These are phyloP conservation scores for Phytophthora tubulina DNA, from an alignment of 352 stramenopile species.

Conservation along the genomic window DNA sequence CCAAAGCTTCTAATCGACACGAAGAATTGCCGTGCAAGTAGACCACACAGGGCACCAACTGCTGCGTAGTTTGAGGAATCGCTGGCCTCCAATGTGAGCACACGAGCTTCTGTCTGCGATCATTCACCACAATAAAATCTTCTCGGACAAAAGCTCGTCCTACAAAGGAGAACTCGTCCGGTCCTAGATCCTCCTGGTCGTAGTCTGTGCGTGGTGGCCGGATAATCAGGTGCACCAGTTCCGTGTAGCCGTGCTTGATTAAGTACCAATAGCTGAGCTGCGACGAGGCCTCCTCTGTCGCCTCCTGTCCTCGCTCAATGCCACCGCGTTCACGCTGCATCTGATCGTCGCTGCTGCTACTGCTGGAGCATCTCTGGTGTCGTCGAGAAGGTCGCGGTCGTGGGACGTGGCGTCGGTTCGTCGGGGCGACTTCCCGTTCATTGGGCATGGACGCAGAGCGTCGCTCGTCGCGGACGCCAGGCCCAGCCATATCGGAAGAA, in stretches of 20 bases:
- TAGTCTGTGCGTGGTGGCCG: conserved; percentile 95
- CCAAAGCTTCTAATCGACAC: conserved; percentile 95
- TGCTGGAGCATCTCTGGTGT: conserved; percentile 30
- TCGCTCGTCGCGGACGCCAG: conserved; percentile 11
- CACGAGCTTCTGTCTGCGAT: conserved; percentile 87
- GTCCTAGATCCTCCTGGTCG: conserved; percentile 91
- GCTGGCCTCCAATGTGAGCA: conserved; percentile 96
- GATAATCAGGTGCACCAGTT: conserved; percentile 98
- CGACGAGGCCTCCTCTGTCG: conserved; percentile 75
- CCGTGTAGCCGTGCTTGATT: conserved; percentile 93
- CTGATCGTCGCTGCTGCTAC: conserved; percentile 31
- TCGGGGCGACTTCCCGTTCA: conserved; percentile 20
- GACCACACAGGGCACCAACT: conserved; percentile 93
- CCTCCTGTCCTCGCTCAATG: conserved; percentile 79
- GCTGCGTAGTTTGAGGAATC: conserved; percentile 41
- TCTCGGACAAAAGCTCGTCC: conserved; percentile 86
- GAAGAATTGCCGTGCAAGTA: conserved; percentile 99
- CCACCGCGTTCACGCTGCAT: conserved; percentile 60
- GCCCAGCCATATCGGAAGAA: conserved; percentile 8
- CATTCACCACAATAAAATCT: conserved; percentile 92
- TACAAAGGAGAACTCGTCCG: conserved; percentile 91
- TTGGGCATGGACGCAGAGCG: conserved; percentile 45
- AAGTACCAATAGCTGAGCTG: conserved; percentile 90
- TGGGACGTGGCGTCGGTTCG: conserved; percentile 25
- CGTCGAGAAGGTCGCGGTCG: conserved; percentile 26